Percentiles rank a stretch among this genome's conserved stretches.
These are phyloP conservation scores for Colletotrichum sidae DNA, from an alignment of 2,329 filamentous ascomycete genomes.

Conservation along the genomic window DNA sequence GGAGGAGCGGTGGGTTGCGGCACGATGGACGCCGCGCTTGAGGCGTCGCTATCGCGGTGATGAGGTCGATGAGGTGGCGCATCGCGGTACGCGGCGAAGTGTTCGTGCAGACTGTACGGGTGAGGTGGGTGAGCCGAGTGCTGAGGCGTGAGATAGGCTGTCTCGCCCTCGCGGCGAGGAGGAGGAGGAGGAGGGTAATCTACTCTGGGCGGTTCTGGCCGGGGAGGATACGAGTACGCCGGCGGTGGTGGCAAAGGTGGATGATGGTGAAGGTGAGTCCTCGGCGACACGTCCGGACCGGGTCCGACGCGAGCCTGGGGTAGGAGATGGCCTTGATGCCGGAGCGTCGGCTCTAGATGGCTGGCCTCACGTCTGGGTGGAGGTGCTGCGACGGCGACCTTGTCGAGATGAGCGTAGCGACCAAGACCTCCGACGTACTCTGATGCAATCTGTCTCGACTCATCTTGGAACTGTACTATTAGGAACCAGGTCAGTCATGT, in stretches of 20 bases:
- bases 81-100: conserved; percentile 25
- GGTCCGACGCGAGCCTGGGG: conserved; percentile 26
- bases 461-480: conserved; percentile 85
- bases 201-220: conserved; percentile 7
- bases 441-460: conserved; percentile 89
- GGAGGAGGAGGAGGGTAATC: conserved; percentile 37
- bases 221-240: conserved; percentile 26
- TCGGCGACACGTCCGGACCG: conserved; percentile 28
- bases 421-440: conserved; percentile 86
- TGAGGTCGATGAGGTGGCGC: conserved; percentile 35
- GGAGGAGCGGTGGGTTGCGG: conserved; percentile 50
- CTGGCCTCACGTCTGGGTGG: conserved; percentile 37
- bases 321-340: conserved; percentile 40
- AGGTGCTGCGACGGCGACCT: conserved; percentile 39
- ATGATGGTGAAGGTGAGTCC: conserved; percentile 26
- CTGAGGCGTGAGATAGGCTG: conserved; percentile 41
- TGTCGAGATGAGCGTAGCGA: conserved; percentile 72
- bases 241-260: conserved; percentile 20
- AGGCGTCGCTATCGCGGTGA: conserved; percentile 51
- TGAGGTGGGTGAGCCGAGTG: conserved; percentile 43
- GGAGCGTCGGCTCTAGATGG: conserved; percentile 43
- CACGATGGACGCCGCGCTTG: conserved; percentile 52
- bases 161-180: conserved; percentile 25
- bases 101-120: conserved; percentile 23
- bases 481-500: neutral